Percentiles rank a stretch among this genome's conserved stretches.
Conservation (phyloP, 2,329 filamentous ascomycete species). For the Diplodia corticola region DNA sequence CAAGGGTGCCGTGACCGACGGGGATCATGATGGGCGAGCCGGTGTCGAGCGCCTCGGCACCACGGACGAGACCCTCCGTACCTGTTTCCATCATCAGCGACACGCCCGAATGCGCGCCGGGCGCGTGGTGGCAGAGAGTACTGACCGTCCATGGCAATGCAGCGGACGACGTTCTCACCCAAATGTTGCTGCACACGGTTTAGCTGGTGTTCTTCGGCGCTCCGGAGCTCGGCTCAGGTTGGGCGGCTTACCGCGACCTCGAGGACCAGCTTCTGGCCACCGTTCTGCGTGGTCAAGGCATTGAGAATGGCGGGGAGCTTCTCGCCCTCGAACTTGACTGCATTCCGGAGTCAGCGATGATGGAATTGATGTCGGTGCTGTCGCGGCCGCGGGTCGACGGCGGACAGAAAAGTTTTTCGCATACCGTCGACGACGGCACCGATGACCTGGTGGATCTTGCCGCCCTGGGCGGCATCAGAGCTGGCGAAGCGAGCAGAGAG, state of each 20-base stretch:
- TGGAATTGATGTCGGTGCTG: constrained; percentile 29
- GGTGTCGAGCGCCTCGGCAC: constrained; percentile 80
- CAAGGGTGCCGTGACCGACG: constrained; percentile 88
- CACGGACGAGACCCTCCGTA: constrained; percentile 99
- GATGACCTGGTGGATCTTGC: constrained; percentile 80
- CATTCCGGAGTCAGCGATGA: constrained; percentile 34
- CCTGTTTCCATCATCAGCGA: constrained; percentile 52
- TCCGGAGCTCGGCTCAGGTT: constrained; percentile 22
- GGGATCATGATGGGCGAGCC: constrained; percentile 95
- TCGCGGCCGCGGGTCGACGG: constrained; percentile 16
- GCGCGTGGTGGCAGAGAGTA: constrained; percentile 12
- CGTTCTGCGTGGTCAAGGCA: constrained; percentile 88
- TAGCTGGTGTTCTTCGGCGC: constrained; percentile 28
- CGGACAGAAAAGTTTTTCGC: constrained; percentile 45
- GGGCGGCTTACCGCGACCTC: constrained; percentile 79
- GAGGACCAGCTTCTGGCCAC: constrained; percentile 89
- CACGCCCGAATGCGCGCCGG: constrained; percentile 11
- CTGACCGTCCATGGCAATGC: constrained; percentile 99
- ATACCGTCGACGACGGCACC: constrained; percentile 98
- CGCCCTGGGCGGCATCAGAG: constrained; percentile 57
- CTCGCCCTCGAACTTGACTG: constrained; percentile 95
- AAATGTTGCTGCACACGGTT: constrained; percentile 80
- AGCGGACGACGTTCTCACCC: constrained; percentile 97
- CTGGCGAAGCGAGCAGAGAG: constrained; percentile 63
- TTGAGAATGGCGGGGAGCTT: constrained; percentile 97